Base-by-base conservation (phyloP, 2,329 filamentous ascomycete genomes). In the Venturia nashicola region DNA sequence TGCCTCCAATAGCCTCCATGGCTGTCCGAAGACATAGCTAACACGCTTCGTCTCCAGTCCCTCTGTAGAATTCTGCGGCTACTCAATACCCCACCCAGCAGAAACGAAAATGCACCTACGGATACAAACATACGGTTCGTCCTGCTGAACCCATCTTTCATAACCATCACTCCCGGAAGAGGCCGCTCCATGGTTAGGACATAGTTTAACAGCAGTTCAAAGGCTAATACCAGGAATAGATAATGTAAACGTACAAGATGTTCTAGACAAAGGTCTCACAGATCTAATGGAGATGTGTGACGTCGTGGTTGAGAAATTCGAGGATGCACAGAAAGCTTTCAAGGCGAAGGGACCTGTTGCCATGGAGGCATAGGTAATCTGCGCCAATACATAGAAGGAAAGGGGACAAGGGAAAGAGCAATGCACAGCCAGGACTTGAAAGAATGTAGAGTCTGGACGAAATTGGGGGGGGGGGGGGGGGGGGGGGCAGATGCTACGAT, bases 31-130 rank as follows among this genome's bases (percentile, higher is more conserved):
- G 20, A 9, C 14, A 16, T 12, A 27, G 12, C 34, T 65, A 23
- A 61, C 48, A 16, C 1, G 5, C 1, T 14, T 62, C 6, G 11
- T 20, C 16, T 61, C 62, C 68, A 97, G 93, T 75, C 93, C 94
- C 39, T 86, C 94, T 67, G 94, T 99, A 66, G 94, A 99, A 75
- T 97, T 99, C 77, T 97, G 94, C 76, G 94, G 93, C 66, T 99
- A 99, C 76, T 90, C 93, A 8, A 97, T 99, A 66, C 94, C 94
- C 39, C 94, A 99, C 77, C 94, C 94, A 61, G 96, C 92, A 46
- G 94, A 99, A 76, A 80, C 87, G 48, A 94, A 96, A 78, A 96
- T 99, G 93, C 96, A 97, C 72, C 80, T 99, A 67, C 86, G 94
- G 71, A 97, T 99, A 67, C 94, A 99, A 77, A 99, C 93, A 68